Base-by-base conservation (phyloP, 2,329 filamentous ascomycete genomes). In the Intubia oerlemansii region DNA sequence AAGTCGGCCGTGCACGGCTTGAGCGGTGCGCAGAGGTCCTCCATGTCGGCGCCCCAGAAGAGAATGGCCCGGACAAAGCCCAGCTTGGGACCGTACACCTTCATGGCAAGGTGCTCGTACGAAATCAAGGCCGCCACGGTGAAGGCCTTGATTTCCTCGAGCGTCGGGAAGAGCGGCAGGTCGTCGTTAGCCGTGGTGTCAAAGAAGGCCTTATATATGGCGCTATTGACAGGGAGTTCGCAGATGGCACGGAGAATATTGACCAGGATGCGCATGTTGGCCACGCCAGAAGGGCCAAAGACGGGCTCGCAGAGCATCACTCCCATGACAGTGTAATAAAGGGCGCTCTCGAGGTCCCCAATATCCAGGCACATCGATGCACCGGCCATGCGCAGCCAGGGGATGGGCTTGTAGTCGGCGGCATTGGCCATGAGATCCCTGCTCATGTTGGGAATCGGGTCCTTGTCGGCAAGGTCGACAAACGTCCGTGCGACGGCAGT, bases 51-150 rank as follows among this genome's bases (percentile, higher is more conserved):
- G 2, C 31, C 27, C 31, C 31, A 33, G 14, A n/a, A 13, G 4
- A 33, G 20, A 12, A 33, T 27, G 8, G 27, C 27, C 19, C 31
- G 31, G 12, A 33, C 31, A 18, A 33, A 33, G 3, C 24, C 18
- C 9, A 33, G 24, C 27, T 33, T 30, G 12, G 31, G 31, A n/a
- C 31, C 31, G 17, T 30, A 33, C 11, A 30, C 27, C 19, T 24
- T 19, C 5, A 30, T 19, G 5, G 24, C 28, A 10, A 22, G n/a
- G 13, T 8, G 14, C 3, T 25, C 24, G 4, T 27, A 29, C 3
- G 23, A 11, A n/a, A 27, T 17, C 3, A 28, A 25, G 17, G 27
- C 23, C 14, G 14, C 5, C 12, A 29, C 27, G 2, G 31, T 17
- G n/a, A 30, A 27, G 6, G 24, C 31, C 3, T 15, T 19, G 8